Evolutionary conservation across 179 eudicot genomes (phyloP).

Genomic region (Beta macrorhiza): DNA sequence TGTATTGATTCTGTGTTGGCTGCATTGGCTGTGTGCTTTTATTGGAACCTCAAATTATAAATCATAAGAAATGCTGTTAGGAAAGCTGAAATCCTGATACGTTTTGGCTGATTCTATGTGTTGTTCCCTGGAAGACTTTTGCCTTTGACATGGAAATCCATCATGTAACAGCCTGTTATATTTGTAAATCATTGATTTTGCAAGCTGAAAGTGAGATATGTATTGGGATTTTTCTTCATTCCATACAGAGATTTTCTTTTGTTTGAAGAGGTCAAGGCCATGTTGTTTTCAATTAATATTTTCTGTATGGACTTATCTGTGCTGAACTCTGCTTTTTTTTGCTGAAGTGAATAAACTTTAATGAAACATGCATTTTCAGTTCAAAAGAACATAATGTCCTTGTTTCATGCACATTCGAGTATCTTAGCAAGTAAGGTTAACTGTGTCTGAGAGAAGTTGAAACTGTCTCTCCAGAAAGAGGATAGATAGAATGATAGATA

Average conservation of each 20-base stretch:
- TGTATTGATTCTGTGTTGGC: neutral
- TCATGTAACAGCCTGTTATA: neutral
- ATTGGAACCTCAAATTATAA: neutral
- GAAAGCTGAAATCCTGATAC: neutral
- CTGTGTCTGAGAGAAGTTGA: neutral
- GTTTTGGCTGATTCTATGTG: neutral
- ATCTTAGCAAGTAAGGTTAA: neutral
- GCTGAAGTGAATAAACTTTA: neutral
- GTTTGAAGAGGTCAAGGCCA: neutral
- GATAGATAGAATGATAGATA: neutral
- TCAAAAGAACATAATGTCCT: neutral
- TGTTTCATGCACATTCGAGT: neutral
- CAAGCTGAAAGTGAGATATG: too few relatives aligned
- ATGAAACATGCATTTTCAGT: neutral
- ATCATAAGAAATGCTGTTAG: neutral
- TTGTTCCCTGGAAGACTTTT: neutral
- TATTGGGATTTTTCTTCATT: too few relatives aligned
- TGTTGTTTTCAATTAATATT: neutral
- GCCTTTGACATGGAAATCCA: neutral
- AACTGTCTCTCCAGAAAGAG: neutral
- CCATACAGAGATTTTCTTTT: too few relatives aligned
- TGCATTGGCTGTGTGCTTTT: neutral
- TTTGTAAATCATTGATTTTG: too few relatives aligned
- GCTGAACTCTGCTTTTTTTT: neutral
- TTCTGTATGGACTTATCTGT: neutral